Conservation (phyloP, 306 rosid genomes). For the Gleditsia sinensis region DNA sequence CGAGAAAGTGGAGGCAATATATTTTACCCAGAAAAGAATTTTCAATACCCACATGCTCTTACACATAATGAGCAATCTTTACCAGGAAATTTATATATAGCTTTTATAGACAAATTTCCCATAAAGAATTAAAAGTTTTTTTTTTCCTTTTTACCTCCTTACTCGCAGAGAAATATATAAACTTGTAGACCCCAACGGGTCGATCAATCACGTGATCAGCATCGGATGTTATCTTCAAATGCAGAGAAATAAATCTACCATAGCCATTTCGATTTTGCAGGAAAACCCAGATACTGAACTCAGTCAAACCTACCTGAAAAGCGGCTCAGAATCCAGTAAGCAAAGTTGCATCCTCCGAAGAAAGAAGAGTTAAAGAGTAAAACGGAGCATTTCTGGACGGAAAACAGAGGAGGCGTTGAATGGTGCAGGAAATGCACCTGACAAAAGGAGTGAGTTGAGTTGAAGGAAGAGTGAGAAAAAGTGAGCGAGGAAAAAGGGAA, state of each 20-base stretch:
- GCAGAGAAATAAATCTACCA: not conserved
- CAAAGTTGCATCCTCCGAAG: not conserved
- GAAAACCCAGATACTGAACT: not conserved
- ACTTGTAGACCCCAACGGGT: not conserved
- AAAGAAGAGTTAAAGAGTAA: not conserved
- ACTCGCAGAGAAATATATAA: not conserved
- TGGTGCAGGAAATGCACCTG: slow-evolving; percentile 8
- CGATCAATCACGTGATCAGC: not conserved
- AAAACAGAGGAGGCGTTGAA: not conserved
- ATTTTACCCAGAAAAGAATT: no score
- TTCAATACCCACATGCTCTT: not conserved
- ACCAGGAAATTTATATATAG: no score
- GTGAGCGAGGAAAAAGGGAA: not conserved
- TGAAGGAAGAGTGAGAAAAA: not conserved
- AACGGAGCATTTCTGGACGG: not conserved
- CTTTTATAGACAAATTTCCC: no score
- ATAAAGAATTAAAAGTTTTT: not conserved
- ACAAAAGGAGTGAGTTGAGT: not conserved
- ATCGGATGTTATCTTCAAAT: not conserved
- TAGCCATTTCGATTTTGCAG: not conserved
- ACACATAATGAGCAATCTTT: not conserved
- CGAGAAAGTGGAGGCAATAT: not conserved
- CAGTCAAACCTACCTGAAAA: slow-evolving; percentile 1
- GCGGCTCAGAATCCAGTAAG: slow-evolving; percentile 11
- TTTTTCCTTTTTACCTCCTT: not conserved